A percentile compares a stretch with the other conserved stretches of the same genome.
These are phyloP conservation scores for Monilinia fructigena DNA, from an alignment of 2,329 filamentous ascomycete genomes.

Conservation along the genomic window DNA sequence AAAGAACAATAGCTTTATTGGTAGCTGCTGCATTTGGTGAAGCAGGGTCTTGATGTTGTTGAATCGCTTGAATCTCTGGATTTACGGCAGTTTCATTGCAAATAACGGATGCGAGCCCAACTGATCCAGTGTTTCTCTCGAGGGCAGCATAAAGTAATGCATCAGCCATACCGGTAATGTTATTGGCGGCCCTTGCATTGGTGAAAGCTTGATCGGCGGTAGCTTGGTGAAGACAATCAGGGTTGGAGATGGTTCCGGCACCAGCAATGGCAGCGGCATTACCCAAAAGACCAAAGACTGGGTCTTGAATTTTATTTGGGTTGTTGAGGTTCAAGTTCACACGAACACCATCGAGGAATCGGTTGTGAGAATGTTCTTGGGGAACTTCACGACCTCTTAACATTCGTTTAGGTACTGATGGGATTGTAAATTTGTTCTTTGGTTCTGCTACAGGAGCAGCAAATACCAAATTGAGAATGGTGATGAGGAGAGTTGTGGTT, in stretches of 20 bases:
- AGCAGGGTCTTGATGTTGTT: conserved; percentile 68
- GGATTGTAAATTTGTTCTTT: conserved; percentile 31
- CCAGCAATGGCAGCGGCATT: conserved; percentile 50
- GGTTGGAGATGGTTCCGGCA: conserved; percentile 49
- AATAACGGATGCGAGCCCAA: conserved; percentile 56
- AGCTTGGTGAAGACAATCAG: conserved; percentile 59
- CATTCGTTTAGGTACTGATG: conserved; percentile 36
- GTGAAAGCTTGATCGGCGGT: conserved; percentile 61
- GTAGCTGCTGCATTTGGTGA: conserved; percentile 52
- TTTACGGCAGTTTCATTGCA: conserved; percentile 61
- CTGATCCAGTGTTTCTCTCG: conserved; percentile 59
- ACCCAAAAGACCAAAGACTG: conserved; percentile 54
- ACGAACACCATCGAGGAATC: conserved; percentile 48
- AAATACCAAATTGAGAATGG: conserved; percentile 37
- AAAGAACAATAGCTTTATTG: conserved; percentile 62
- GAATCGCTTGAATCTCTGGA: conserved; percentile 62
- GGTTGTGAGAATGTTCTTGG: conserved; percentile 56
- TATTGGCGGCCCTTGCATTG: conserved; percentile 55
- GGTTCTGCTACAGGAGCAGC: conserved; percentile 35
- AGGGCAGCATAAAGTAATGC: conserved; percentile 54
- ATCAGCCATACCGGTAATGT: conserved; percentile 52
- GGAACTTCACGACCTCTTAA: conserved; percentile 50
- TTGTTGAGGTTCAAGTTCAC: conserved; percentile 49
- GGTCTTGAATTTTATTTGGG: conserved; percentile 49
- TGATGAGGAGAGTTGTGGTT: conserved; percentile 33